These are phyloP conservation scores for Ballota nigra DNA, from an alignment of 257 asterid species.

Conservation along the genomic window DNA sequence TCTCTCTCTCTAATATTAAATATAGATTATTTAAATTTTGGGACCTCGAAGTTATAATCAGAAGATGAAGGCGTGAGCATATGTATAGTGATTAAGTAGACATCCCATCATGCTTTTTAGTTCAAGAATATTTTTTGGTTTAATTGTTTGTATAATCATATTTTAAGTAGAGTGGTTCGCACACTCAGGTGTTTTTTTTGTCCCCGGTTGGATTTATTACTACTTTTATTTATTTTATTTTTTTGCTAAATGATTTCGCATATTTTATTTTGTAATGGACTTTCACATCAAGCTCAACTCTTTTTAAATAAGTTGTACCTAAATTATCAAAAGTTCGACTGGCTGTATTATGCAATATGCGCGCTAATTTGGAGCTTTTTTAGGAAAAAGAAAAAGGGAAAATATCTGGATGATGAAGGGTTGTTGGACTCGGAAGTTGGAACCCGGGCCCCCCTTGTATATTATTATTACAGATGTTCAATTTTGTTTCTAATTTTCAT, in stretches of 20 bases:
- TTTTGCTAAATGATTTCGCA: neutral
- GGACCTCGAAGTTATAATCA: slow-evolving; percentile 12
- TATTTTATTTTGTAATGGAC: neutral
- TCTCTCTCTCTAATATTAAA: neutral
- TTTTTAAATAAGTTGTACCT: neutral
- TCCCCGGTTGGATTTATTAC: neutral
- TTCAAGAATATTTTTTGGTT: slow-evolving; percentile 2
- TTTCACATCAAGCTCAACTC: neutral
- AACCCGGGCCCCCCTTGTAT: no score
- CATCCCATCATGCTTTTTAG: slow-evolving; percentile 8
- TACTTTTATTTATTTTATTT: neutral
- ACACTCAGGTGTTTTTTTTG: slow-evolving; percentile 2
- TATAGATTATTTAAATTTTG: neutral
- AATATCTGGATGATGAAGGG: no score
- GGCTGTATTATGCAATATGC: neutral
- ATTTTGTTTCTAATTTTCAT: no score
- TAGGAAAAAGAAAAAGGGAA: neutral
- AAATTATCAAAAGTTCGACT: neutral
- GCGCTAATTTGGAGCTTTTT: neutral
- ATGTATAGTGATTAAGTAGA: neutral
- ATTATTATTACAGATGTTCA: no score
- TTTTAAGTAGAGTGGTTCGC: slow-evolving; percentile 4
- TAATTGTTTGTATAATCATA: neutral
- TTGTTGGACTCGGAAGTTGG: no score
- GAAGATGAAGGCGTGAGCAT: slow-evolving; percentile 26